phyloP scores from a whole-genome alignment of 2,329 filamentous ascomycete genomes.

The Byssochlamys sp. region DNA sequence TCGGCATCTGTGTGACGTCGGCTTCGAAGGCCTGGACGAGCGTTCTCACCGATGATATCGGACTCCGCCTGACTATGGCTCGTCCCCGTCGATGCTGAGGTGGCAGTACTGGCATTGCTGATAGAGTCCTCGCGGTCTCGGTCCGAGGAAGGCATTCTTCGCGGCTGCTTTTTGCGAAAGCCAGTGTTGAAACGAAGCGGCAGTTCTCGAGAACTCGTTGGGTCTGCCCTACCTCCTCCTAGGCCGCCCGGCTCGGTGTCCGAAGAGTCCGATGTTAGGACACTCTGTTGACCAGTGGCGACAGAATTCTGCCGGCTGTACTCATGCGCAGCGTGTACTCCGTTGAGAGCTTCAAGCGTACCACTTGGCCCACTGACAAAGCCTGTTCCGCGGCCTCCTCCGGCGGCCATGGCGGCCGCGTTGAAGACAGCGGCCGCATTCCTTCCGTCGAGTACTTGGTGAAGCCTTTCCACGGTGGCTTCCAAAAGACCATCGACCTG shows the following conservation, averaged over 20 bases:
- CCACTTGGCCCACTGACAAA: conserved; percentile 49
- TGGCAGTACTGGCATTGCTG: conserved; percentile 28
- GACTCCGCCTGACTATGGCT: conserved; percentile 32
- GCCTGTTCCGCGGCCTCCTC: conserved; percentile 74
- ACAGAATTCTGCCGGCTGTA: conserved; percentile 9
- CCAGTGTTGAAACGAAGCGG: conserved; percentile 34
- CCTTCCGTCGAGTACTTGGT: conserved; percentile 77
- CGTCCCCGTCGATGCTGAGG: conserved; percentile 28
- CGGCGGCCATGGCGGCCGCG: conserved; percentile 92
- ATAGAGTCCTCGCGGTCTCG: conserved; percentile 31
- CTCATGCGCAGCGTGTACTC: conserved; percentile 19
- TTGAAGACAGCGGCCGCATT: conserved; percentile 98
- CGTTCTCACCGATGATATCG: conserved; percentile 23
- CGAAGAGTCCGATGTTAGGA: conserved; percentile 28
- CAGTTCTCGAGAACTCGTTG: conserved; percentile 20
- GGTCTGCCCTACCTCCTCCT: conserved; percentile 21
- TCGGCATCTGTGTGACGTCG: conserved; percentile 30
- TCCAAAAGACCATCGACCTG: conserved; percentile 86
- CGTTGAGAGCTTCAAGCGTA: conserved; percentile 34
- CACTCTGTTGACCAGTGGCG: conserved; percentile 17
- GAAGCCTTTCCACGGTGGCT: conserved; percentile 81
- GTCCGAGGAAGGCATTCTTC: conserved; percentile 1
- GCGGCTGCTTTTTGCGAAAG: conserved; percentile 17
- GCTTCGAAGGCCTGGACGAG: conserved; percentile 28
- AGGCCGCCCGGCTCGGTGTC: conserved; percentile 27